Evolutionary conservation across 768 basidiomycete genomes (phyloP), one percentile per base, ranked within the genome.

Genomic region (Rhizopogon roseolus): DNA sequence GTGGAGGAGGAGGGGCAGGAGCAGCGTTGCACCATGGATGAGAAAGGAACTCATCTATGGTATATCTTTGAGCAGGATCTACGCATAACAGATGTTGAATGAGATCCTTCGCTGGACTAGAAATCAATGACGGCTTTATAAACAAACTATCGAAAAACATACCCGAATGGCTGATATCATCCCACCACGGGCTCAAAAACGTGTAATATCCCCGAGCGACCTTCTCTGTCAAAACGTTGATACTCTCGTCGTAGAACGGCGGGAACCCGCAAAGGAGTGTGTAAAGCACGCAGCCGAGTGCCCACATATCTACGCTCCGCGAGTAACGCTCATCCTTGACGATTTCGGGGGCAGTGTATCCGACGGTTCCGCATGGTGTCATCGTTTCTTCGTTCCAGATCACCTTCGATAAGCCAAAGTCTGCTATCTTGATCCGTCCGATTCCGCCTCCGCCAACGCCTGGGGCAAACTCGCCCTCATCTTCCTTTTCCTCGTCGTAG

Each of bases 231-330:
- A 98, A 80, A 39, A 98, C 93, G 62, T 90, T 93, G 73, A 99
- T 99, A 65, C 91, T 95, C 70, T 99, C 97, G 60, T 99, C 97
- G 71, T 98, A 99, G 75, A 99, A 99, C 1, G 97, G 97, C 43
- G 90, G 90, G 71, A 98, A 97, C 50, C 97, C 97, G 63, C 97
- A 98, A 17, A 99, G 84, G 2, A 98, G 78, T 2, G 97, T 99
- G 73, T 99, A 99, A 1, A 99, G 79, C n/a, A 99, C 97, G 69
- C 97, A 99, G 39, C 97, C 97, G 37, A 99, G 74, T 2, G 97
- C 97, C 97, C 97, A 99, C 97, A 98, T 98, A 66, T 99, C 97
- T 52, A 98, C 96, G 63, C 90, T 93, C 72, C 94, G 95, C 68
- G 85, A 89, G 67, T 96, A 96, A 28, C 93, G 81, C 73, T 99